These are phyloP conservation scores for Clohesyomyces aquaticus DNA, from an alignment of 495 filamentous ascomycete species.

Conservation along the genomic window DNA sequence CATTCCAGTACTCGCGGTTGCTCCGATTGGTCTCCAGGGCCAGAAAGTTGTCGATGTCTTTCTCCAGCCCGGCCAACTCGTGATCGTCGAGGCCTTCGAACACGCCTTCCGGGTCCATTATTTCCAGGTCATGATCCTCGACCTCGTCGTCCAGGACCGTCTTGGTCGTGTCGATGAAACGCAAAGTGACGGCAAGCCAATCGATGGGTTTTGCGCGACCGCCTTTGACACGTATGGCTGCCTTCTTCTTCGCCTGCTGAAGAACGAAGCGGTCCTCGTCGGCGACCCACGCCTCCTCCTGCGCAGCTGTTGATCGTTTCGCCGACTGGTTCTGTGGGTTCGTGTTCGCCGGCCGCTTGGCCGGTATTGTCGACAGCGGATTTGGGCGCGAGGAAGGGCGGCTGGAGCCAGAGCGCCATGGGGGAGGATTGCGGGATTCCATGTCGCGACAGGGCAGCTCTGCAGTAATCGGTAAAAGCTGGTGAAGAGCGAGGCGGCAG, in stretches of 20 bases:
- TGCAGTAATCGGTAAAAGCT: not conserved
- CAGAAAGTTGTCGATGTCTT: slow-evolving; percentile 85
- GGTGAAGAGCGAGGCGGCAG: slow-evolving; percentile 2
- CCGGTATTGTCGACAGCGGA: slow-evolving; percentile 38
- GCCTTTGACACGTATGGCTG: slow-evolving; percentile 93
- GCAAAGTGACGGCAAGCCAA: slow-evolving; percentile 88
- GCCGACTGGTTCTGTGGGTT: slow-evolving; percentile 1
- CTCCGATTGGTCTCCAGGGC: slow-evolving; percentile 74
- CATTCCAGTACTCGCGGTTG: slow-evolving; percentile 87
- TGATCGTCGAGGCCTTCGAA: slow-evolving; percentile 73
- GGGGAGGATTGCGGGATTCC: slow-evolving; percentile 31
- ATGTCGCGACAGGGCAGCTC: slow-evolving; percentile 4
- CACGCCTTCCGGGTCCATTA: slow-evolving; percentile 81
- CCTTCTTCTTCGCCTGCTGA: slow-evolving; percentile 97
- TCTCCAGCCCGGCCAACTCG: slow-evolving; percentile 76
- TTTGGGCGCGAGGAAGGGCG: slow-evolving; percentile 23
- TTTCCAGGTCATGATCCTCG: slow-evolving; percentile 71
- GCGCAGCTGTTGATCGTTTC: slow-evolving; percentile 38
- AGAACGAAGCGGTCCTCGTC: slow-evolving; percentile 96
- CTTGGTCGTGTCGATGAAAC: slow-evolving; percentile 81
- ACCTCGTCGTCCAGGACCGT: slow-evolving; percentile 78
- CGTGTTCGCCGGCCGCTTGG: slow-evolving; percentile 44
- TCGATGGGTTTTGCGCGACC: slow-evolving; percentile 91
- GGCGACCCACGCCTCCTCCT: slow-evolving; percentile 71
- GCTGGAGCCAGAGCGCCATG: slow-evolving; percentile 29